These are phyloP conservation scores for Angomonas desouzai DNA, from an alignment of 208 protist species.

Conservation along the genomic window DNA sequence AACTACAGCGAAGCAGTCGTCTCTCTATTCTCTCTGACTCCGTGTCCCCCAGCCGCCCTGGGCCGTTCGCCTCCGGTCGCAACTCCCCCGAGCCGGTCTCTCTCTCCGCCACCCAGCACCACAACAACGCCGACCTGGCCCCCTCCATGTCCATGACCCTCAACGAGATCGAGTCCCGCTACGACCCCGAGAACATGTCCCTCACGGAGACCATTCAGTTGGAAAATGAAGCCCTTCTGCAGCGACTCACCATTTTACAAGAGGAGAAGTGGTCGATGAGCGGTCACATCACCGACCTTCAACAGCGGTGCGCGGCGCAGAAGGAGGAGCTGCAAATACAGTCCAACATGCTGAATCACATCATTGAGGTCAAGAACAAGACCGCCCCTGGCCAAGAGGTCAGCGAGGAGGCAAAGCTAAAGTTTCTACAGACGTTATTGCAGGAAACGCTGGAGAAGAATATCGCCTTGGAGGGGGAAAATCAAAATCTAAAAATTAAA, in stretches of 20 bases:
- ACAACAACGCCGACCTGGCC: too few species aligned
- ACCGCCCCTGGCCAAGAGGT: constrained; percentile 20
- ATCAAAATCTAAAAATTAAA: constrained; percentile 23
- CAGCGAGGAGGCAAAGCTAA: constrained; percentile 30
- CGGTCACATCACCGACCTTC: constrained; percentile 38
- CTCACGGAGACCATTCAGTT: constrained; percentile 48
- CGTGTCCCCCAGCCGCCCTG: neutral
- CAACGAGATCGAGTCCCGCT: constrained; percentile 31
- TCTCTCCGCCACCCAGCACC: neutral
- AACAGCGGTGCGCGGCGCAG: constrained; percentile 27
- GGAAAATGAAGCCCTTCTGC: constrained; percentile 54
- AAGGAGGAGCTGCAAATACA: constrained; percentile 29
- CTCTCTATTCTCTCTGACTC: neutral
- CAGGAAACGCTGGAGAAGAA: constrained; percentile 62
- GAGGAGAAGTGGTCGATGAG: constrained; percentile 53
- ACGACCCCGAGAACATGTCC: constrained; percentile 43
- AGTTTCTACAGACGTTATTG: constrained; percentile 54
- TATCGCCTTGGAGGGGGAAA: constrained; percentile 40
- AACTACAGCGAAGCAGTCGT: constrained; percentile 6
- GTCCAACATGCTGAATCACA: constrained; percentile 31
- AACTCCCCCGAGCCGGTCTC: constrained; percentile 4
- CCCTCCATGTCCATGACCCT: constrained; percentile 12
- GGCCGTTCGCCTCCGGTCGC: neutral
- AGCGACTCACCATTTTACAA: constrained; percentile 45
- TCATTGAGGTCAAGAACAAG: constrained; percentile 20